Evolutionary conservation across 2,329 filamentous ascomycete species (phyloP).

Genomic region (Calonectria montana): DNA sequence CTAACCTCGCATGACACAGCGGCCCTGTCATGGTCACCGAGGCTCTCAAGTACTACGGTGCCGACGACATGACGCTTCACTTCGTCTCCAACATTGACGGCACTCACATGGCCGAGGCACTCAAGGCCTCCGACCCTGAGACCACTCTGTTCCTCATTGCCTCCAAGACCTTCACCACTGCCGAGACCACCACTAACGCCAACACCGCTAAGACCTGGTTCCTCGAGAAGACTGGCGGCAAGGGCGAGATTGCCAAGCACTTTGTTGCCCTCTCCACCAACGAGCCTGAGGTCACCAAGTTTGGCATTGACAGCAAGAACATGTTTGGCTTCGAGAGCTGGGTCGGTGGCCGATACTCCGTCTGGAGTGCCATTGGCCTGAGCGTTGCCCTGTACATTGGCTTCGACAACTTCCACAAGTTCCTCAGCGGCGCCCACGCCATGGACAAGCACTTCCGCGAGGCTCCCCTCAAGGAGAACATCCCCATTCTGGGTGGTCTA

Average conservation of each 20-base stretch:
- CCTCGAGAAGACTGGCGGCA: slow-evolving; percentile 79
- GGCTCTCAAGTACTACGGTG: slow-evolving; percentile 93
- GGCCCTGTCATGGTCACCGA: slow-evolving; percentile 99
- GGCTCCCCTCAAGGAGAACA: slow-evolving; percentile 92
- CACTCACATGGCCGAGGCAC: slow-evolving; percentile 95
- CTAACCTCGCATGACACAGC: slow-evolving; percentile 57
- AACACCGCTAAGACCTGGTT: slow-evolving; percentile 99
- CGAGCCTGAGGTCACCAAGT: slow-evolving; percentile 94
- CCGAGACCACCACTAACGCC: slow-evolving; percentile 96
- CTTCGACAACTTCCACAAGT: slow-evolving; percentile 97
- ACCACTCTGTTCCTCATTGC: slow-evolving; percentile 99
- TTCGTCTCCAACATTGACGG: slow-evolving; percentile 99
- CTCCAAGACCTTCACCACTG: slow-evolving; percentile 99
- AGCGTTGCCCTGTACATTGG: slow-evolving; percentile 96
- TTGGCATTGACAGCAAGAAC: slow-evolving; percentile 98
- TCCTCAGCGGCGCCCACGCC: slow-evolving; percentile 92
- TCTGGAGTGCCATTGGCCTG: slow-evolving; percentile 98
- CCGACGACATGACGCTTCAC: slow-evolving; percentile 87
- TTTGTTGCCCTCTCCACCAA: slow-evolving; percentile 99
- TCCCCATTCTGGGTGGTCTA: slow-evolving; percentile 90
- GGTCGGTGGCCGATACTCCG: slow-evolving; percentile 98
- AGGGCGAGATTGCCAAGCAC: slow-evolving; percentile 96
- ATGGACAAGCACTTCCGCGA: slow-evolving; percentile 99
- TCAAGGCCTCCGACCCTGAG: slow-evolving; percentile 90
- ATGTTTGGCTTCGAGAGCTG: slow-evolving; percentile 99